These are phyloP conservation scores for Leccinum imitatum DNA, from an alignment of 768 basidiomycete species.

Conservation along the genomic window DNA sequence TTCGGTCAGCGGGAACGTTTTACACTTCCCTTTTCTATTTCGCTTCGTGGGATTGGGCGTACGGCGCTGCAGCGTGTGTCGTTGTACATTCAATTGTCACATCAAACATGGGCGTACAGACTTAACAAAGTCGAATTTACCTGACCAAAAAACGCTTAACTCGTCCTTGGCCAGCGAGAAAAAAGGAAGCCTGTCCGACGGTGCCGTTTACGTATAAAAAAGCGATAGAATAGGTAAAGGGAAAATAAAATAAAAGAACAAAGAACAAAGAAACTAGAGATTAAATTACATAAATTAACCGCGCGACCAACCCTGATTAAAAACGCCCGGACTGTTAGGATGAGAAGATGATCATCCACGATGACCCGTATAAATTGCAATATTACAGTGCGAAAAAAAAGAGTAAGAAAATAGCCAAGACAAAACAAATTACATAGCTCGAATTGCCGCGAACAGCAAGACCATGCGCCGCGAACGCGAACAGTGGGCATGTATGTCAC, in stretches of 20 bases:
- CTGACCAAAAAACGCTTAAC: neutral
- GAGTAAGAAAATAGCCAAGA: neutral
- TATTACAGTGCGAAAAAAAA: conserved; percentile 1
- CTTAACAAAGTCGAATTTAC: neutral
- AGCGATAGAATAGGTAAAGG: neutral
- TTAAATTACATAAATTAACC: neutral
- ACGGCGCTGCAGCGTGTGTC: neutral
- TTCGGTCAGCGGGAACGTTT: neutral
- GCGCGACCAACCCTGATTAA: neutral
- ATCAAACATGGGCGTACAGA: neutral
- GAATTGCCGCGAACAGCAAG: neutral
- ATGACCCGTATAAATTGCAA: neutral
- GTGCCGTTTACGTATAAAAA: neutral
- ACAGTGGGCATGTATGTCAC: neutral
- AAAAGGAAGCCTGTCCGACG: neutral
- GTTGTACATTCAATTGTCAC: neutral
- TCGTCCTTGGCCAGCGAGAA: neutral
- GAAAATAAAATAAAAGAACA: neutral
- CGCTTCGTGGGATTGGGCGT: neutral
- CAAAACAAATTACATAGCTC: neutral
- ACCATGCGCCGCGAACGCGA: neutral
- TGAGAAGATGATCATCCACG: conserved; percentile 7
- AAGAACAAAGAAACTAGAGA: neutral
- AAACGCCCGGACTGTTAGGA: conserved; percentile 1
- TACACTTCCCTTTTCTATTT: neutral